Evolutionary conservation across 257 asterid species (phyloP).

Genomic region (Fraxinus excelsior): DNA sequence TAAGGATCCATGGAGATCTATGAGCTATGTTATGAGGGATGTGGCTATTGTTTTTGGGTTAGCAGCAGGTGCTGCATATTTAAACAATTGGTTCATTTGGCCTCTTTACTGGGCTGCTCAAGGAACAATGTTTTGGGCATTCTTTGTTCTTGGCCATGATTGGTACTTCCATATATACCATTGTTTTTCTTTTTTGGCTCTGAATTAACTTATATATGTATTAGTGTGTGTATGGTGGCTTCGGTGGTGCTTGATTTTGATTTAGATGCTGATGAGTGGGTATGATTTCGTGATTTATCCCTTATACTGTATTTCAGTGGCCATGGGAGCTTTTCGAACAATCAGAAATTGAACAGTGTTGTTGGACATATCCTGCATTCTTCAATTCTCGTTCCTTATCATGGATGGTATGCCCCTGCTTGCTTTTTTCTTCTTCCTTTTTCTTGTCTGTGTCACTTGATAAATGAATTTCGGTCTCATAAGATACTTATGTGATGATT

Average conservation of each 20-base stretch:
- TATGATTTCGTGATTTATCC: not conserved
- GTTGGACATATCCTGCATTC: constrained; percentile 94
- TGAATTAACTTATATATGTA: too few species aligned
- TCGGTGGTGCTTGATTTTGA: too few species aligned
- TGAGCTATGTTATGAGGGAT: constrained; percentile 48
- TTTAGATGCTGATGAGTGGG: too few species aligned
- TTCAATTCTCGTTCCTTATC: constrained; percentile 92
- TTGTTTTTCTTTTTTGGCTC: too few species aligned
- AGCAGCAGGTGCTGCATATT: constrained; percentile 38
- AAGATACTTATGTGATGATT: not conserved
- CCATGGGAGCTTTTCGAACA: constrained; percentile 92
- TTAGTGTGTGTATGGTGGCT: too few species aligned
- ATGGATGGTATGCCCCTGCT: constrained; percentile 73
- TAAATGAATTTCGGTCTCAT: not conserved
- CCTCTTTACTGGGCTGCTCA: constrained; percentile 58
- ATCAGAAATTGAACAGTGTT: constrained; percentile 77
- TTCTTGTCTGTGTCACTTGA: not conserved
- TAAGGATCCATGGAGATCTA: constrained; percentile 57
- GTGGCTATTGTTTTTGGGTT: constrained; percentile 33
- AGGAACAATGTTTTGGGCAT: constrained; percentile 73
- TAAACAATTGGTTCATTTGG: constrained; percentile 45
- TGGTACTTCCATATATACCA: constrained; percentile 37
- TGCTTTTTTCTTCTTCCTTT: not conserved
- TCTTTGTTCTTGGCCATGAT: constrained; percentile 76
- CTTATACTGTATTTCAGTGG: constrained; percentile 56